phyloP scores from a whole-genome alignment of 805 yeast species.

The Candida sphagnicola region DNA sequence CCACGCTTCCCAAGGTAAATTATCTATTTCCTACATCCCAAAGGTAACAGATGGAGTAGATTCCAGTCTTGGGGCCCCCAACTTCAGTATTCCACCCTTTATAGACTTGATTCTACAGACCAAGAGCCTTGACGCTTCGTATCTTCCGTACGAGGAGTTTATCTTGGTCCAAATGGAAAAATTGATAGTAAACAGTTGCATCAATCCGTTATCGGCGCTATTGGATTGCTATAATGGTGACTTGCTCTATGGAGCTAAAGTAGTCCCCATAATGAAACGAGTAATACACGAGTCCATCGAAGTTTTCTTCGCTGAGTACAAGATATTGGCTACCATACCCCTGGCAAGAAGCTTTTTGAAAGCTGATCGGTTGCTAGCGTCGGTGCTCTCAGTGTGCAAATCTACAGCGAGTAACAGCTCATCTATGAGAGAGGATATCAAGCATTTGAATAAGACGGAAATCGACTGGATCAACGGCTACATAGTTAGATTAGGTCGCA shows the following conservation, averaged over 20 bases:
- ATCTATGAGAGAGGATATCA: slow-evolving; percentile 69
- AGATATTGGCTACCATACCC: slow-evolving; percentile 20
- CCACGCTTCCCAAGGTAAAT: slow-evolving; percentile 72
- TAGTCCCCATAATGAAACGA: slow-evolving; percentile 29
- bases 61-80: slow-evolving; percentile 6
- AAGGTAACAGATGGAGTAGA: slow-evolving; percentile 14
- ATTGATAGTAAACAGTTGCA: slow-evolving; percentile 73
- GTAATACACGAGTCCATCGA: slow-evolving; percentile 45
- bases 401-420: slow-evolving; percentile 55
- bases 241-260: slow-evolving; percentile 40
- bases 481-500: slow-evolving; percentile 52
- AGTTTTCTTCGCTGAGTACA: slow-evolving; percentile 34
- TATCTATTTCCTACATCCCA: slow-evolving; percentile 59
- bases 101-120: slow-evolving; percentile 20
- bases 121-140: slow-evolving; percentile 20
- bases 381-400: slow-evolving; percentile 26
- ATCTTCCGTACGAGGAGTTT: slow-evolving; percentile 37
- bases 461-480: slow-evolving; percentile 83
- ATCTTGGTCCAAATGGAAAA: slow-evolving; percentile 65
- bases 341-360: slow-evolving; percentile 27
- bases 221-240: slow-evolving; percentile 78
- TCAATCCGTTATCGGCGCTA: slow-evolving; percentile 79
- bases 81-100: slow-evolving; percentile 16
- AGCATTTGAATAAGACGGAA: slow-evolving; percentile 59
- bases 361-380: slow-evolving; percentile 28